Percentiles rank a stretch among this genome's conserved stretches.
Conservation (phyloP, 2,329 filamentous ascomycete species). For the Talaromyces atroroseus region DNA sequence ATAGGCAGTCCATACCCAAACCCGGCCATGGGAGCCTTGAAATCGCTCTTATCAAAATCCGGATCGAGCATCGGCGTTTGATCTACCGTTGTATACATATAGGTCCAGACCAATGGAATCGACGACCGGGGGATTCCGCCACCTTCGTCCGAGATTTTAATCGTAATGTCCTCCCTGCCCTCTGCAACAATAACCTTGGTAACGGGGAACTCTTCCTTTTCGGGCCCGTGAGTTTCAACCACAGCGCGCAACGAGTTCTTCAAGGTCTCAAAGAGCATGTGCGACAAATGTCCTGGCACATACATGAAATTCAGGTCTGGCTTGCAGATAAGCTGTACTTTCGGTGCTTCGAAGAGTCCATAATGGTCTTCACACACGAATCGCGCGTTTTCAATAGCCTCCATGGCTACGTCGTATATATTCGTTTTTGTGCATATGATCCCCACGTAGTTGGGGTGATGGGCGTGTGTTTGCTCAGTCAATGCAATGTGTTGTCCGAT, state of each 20-base stretch:
- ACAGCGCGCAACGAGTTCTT: slow-evolving; percentile 98
- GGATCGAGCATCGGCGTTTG: slow-evolving; percentile 91
- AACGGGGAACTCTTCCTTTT: slow-evolving; percentile 92
- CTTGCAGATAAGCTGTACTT: slow-evolving; percentile 93
- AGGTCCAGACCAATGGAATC: slow-evolving; percentile 98
- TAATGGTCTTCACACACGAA: slow-evolving; percentile 99
- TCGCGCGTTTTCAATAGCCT: slow-evolving; percentile 97
- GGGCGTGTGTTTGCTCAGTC: slow-evolving; percentile 83
- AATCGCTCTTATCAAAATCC: slow-evolving; percentile 97
- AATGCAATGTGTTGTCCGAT: slow-evolving; percentile 98
- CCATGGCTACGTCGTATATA: slow-evolving; percentile 86
- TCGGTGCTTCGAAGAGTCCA: slow-evolving; percentile 91
- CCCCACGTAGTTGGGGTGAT: slow-evolving; percentile 90
- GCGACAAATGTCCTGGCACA: slow-evolving; percentile 94
- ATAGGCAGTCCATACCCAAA: slow-evolving; percentile 98
- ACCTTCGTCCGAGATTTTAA: slow-evolving; percentile 95
- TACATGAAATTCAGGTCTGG: slow-evolving; percentile 98
- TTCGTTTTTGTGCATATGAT: slow-evolving; percentile 99
- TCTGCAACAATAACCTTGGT: slow-evolving; percentile 98
- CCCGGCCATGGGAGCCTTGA: slow-evolving; percentile 98
- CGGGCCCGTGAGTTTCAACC: slow-evolving; percentile 88
- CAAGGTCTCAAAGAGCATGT: slow-evolving; percentile 98
- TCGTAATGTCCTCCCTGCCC: slow-evolving; percentile 97
- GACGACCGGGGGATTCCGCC: slow-evolving; percentile 89
- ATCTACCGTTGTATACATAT: slow-evolving; percentile 99